A percentile compares a stretch with the other conserved stretches of the same genome.
These are phyloP conservation scores for Nymphaea thermarum DNA, from an alignment of 164 flowering plant genomes.

Conservation along the genomic window DNA sequence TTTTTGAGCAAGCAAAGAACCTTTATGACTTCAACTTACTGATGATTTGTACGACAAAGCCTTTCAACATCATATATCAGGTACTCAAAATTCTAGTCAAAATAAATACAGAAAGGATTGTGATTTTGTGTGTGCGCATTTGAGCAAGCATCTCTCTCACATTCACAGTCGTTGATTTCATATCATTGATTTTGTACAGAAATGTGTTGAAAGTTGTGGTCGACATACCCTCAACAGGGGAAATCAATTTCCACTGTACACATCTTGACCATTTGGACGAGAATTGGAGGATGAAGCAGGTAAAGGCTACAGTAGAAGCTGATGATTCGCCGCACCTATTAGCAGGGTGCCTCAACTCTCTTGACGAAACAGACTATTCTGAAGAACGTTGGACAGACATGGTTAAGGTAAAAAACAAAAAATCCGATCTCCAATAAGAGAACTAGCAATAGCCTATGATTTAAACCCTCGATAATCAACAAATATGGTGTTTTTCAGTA, in stretches of 20 bases:
- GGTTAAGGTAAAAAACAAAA: slow-evolving; percentile 40
- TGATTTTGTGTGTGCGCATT: too few relatives aligned
- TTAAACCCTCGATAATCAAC: neutral
- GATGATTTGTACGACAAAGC: too few relatives aligned
- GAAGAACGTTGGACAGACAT: slow-evolving; percentile 85
- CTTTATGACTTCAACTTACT: too few relatives aligned
- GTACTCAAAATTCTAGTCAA: too few relatives aligned
- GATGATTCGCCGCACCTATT: slow-evolving; percentile 59
- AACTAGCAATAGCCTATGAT: neutral
- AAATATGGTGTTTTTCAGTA: slow-evolving; percentile 28
- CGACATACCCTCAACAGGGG: slow-evolving; percentile 71
- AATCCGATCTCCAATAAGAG: neutral
- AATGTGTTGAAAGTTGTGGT: slow-evolving; percentile 80
- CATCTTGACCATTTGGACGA: slow-evolving; percentile 91
- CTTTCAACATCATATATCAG: too few relatives aligned
- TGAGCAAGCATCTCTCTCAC: too few relatives aligned
- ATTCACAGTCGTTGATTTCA: neutral
- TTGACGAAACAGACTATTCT: slow-evolving; percentile 87
- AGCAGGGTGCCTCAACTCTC: slow-evolving; percentile 87
- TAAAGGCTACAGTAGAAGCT: slow-evolving; percentile 61
- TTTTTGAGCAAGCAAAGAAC: too few relatives aligned
- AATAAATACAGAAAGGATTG: too few relatives aligned
- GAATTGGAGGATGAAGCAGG: slow-evolving; percentile 95
- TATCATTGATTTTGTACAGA: slow-evolving; percentile 22
- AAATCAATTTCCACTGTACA: slow-evolving; percentile 73